Conservation (phyloP, 2,329 filamentous ascomycete species). For the Ophiosphaerella herpotricha region DNA sequence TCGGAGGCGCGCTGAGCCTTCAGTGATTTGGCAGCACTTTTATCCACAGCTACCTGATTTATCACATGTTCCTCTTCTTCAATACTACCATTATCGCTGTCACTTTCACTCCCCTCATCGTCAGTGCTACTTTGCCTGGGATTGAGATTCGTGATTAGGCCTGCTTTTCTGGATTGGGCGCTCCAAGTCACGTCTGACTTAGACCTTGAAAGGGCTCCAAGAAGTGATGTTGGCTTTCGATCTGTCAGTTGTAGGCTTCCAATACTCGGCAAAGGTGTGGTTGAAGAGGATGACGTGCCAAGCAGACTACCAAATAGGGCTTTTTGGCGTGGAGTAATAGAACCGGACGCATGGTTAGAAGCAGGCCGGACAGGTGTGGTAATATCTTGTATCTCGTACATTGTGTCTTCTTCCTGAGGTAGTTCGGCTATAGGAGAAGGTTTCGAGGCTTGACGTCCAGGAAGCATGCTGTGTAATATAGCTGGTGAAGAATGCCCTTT, state of each 20-base stretch:
- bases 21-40: background rate
- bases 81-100: constrained; percentile 22
- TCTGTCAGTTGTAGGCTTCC: constrained; percentile 37
- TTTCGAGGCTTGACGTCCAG: constrained; percentile 19
- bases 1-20: background rate
- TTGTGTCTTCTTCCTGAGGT: constrained; percentile 36
- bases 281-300: constrained; percentile 28
- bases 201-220: constrained; percentile 33
- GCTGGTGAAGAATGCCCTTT: constrained; percentile 43
- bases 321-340: constrained; percentile 44
- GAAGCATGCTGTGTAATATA: constrained; percentile 38
- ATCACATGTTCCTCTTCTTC: background rate
- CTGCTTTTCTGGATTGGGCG: constrained; percentile 28
- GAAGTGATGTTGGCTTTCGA: constrained; percentile 21
- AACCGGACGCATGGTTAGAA: constrained; percentile 23
- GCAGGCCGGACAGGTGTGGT: constrained; percentile 24
- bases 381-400: constrained; percentile 40
- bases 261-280: constrained; percentile 40
- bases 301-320: constrained; percentile 41
- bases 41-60: background rate
- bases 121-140: constrained; percentile 29
- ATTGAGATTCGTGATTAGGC: constrained; percentile 40
- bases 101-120: constrained; percentile 32
- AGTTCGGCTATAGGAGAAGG: constrained; percentile 18
- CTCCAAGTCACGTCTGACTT: constrained; percentile 38